Percentiles rank a stretch among this genome's conserved stretches.
Conservation (phyloP, 441 rosid species). For the Pelargonium myrrhifolium region DNA sequence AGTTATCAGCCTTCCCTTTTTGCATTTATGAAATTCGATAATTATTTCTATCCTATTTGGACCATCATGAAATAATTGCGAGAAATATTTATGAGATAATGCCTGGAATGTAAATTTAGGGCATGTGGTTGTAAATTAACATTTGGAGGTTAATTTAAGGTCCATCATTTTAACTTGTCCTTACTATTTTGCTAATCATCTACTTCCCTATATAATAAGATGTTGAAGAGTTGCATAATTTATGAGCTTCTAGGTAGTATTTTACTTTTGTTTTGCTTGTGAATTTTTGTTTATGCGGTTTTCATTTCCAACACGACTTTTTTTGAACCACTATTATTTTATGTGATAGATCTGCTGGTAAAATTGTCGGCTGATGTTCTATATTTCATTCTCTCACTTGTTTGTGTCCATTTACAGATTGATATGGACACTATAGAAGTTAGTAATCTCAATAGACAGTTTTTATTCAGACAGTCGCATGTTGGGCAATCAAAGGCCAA, state of each 20-base stretch:
- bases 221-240: background rate
- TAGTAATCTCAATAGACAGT: conserved; percentile 93
- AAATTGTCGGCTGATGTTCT: background rate
- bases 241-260: background rate
- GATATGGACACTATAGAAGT: conserved; percentile 99
- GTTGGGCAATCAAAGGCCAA: conserved; percentile 98
- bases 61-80: background rate
- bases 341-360: background rate
- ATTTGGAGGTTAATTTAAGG: background rate
- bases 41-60: background rate
- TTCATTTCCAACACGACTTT: background rate
- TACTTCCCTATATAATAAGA: background rate
- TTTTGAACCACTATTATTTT: background rate
- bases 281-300: background rate
- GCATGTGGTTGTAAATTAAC: background rate
- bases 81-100: background rate
- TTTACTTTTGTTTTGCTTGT: background rate
- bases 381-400: conserved; percentile 8
- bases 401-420: conserved; percentile 46
- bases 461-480: conserved; percentile 82
- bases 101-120: background rate
- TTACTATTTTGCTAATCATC: background rate
- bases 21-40: background rate
- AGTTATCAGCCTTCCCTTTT: background rate
- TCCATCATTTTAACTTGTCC: background rate